Evolutionary conservation across 129 eudicot genomes (phyloP).

Genomic region (sunflower (Helianthus annuus)): HanXRQr2.0-SUNRISE NC_035437.2:140136646-140137145

Average conservation of each 20-base stretch:
- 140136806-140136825: conserved; percentile 24
- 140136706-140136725: conserved; percentile 13
- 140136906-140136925: conserved; percentile 88
- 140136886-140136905: conserved; percentile 84
- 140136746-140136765: conserved; percentile 14
- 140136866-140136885: conserved; percentile 49
- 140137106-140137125: conserved; percentile 49
- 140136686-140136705: background rate
- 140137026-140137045: conserved; percentile 38
- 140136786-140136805: background rate
- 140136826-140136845: conserved; percentile 30
- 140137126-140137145: conserved; percentile 82
- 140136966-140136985: conserved; percentile 8
- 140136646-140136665: conserved; percentile 31
- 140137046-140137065: conserved; percentile 93
- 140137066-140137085: conserved; percentile 94
- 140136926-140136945: conserved; percentile 50
- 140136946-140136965: conserved; percentile 5
- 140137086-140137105: conserved; percentile 84
- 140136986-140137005: background rate
- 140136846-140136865: conserved; percentile 8
- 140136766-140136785: conserved; percentile 20
- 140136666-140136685: conserved; percentile 15
- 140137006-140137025: conserved; percentile 32
- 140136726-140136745: conserved; percentile 10